Evolutionary conservation across 2,329 filamentous ascomycete species (phyloP).

Genomic region (Trichoderma guizhouense): DNA sequence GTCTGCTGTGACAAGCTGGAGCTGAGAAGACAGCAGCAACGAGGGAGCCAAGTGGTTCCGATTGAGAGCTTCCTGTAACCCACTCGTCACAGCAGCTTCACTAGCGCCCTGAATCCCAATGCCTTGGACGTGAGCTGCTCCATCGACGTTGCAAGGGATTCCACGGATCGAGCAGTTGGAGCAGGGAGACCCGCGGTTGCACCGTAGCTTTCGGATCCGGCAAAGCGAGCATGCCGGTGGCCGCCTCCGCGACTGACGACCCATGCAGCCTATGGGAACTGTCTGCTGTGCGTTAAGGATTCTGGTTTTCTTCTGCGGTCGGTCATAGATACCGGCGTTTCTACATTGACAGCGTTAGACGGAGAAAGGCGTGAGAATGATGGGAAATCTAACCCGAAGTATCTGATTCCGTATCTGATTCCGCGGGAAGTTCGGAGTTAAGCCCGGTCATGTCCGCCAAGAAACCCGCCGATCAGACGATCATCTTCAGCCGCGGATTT

Average conservation of each 20-base stretch:
- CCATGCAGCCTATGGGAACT: not conserved
- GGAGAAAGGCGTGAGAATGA: not conserved
- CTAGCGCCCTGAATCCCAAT: not conserved
- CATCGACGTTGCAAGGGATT: not conserved
- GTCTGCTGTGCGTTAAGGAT: not conserved
- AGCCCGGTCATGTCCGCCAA: not conserved
- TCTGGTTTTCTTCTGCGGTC: not conserved
- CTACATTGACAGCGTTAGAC: not conserved
- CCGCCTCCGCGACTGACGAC: slow-evolving; percentile 1
- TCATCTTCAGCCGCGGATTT: not conserved
- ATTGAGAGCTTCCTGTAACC: slow-evolving; percentile 4
- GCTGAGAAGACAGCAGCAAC: not conserved
- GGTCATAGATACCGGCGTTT: not conserved
- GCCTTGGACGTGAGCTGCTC: not conserved
- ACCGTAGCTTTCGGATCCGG: slow-evolving; percentile 13
- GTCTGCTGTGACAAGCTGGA: slow-evolving; percentile 8
- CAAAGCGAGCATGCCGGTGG: slow-evolving; percentile 7
- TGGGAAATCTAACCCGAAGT: not conserved
- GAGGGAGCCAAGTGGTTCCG: slow-evolving; percentile 8
- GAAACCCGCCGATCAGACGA: not conserved
- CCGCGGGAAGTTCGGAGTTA: slow-evolving; percentile 6
- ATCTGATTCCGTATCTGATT: not conserved
- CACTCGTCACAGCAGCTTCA: not conserved
- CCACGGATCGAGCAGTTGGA: slow-evolving; percentile 14
- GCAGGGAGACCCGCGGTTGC: slow-evolving; percentile 6